Conservation (phyloP, 2,329 filamentous ascomycete genomes). For the Botrytis porri region DNA sequence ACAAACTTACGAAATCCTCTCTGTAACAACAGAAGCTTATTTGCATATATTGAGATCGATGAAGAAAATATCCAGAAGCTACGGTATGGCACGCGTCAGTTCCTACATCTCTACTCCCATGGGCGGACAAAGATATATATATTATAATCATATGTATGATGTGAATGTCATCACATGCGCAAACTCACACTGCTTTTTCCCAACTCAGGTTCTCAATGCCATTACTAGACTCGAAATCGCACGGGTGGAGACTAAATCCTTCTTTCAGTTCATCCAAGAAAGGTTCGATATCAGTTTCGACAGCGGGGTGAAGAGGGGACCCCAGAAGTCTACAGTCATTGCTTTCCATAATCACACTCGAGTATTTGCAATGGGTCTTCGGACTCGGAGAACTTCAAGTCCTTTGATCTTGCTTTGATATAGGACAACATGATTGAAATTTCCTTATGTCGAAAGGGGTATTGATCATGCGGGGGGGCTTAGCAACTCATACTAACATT, state of each 20-base stretch:
- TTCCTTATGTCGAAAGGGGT: neutral
- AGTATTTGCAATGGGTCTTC: neutral
- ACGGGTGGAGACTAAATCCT: neutral
- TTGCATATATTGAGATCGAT: neutral
- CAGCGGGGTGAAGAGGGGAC: neutral
- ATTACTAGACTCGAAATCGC: neutral
- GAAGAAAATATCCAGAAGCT: neutral
- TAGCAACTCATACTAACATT: neutral
- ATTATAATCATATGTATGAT: neutral
- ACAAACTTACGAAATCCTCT: neutral
- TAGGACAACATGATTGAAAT: neutral
- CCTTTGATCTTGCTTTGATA: neutral
- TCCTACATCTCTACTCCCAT: neutral
- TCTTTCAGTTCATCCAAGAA: neutral
- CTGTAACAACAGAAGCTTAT: neutral
- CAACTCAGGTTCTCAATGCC: neutral
- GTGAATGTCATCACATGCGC: too few relatives aligned
- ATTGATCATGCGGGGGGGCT: neutral
- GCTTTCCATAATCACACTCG: neutral
- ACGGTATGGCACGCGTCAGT: neutral
- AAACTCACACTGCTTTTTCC: neutral
- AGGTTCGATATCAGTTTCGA: neutral
- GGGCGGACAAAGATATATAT: neutral
- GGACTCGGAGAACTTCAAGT: neutral
- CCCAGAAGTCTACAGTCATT: too few relatives aligned